phyloP scores from a whole-genome alignment of 768 basidiomycete species.

The Mycena indigotica region DNA sequence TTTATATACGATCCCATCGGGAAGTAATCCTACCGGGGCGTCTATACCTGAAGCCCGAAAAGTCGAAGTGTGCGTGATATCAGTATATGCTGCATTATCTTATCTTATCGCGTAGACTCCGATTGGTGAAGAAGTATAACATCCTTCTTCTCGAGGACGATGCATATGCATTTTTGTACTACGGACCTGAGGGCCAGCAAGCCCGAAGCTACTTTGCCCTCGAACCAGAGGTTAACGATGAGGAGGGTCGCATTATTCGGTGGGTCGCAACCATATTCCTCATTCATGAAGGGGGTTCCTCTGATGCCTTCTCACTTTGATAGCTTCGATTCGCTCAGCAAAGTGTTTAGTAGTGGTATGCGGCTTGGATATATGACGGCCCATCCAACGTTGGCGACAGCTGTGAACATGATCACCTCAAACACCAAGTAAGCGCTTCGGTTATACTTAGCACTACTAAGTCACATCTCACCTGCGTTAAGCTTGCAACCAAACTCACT shows the following conservation, averaged over 20 bases:
- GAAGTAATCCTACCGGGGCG: constrained; percentile 37
- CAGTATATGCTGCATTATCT: constrained; percentile 30
- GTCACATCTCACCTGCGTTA: constrained; percentile 26
- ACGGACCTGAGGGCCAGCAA: constrained; percentile 17
- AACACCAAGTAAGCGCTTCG: constrained; percentile 45
- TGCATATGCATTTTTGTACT: constrained; percentile 24
- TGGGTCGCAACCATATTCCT: no score
- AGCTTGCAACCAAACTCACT: constrained; percentile 53
- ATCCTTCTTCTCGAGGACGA: constrained; percentile 52
- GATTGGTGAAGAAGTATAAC: constrained; percentile 59
- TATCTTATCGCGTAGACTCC: constrained; percentile 38
- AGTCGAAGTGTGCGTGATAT: constrained; percentile 15
- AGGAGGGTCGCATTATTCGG: constrained; percentile 54
- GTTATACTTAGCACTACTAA: constrained; percentile 41
- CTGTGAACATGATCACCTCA: constrained; percentile 56
- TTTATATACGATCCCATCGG: constrained; percentile 63
- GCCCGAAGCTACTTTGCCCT: constrained; percentile 33
- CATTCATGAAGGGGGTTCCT: no score
- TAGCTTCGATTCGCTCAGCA: constrained; percentile 74
- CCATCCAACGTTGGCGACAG: constrained; percentile 51
- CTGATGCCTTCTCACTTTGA: no score
- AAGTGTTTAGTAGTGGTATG: constrained; percentile 60
- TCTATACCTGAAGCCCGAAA: constrained; percentile 21
- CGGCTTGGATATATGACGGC: constrained; percentile 67
- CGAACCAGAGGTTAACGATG: constrained; percentile 32